A percentile compares a stretch with the other conserved stretches of the same genome.
phyloP scores from a whole-genome alignment of 306 rosid genomes.

The Cucumis melo region DNA sequence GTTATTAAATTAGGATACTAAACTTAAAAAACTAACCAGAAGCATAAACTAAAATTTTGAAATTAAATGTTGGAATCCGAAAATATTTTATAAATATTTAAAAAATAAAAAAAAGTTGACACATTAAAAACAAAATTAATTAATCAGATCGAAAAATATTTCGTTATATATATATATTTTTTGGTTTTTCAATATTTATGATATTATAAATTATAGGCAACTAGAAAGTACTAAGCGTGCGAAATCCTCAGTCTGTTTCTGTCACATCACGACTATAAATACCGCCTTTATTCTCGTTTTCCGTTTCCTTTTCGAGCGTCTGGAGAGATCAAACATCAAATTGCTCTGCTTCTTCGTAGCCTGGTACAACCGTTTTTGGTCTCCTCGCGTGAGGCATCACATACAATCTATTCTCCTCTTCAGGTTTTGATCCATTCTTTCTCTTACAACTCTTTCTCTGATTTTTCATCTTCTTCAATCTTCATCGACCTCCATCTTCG shows the following conservation, averaged over 20 bases:
- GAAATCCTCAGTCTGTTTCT: not conserved
- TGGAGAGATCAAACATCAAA: not conserved
- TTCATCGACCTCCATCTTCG: not conserved
- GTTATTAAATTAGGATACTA: too few species aligned
- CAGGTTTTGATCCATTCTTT: not conserved
- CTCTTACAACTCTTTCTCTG: not conserved
- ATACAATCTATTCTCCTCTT: not conserved
- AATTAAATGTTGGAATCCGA: too few species aligned
- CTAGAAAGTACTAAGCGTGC: conserved; percentile 1
- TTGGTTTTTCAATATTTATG: too few species aligned
- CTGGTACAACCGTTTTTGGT: not conserved
- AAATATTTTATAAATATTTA: too few species aligned
- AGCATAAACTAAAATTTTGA: not conserved
- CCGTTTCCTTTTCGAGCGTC: not conserved
- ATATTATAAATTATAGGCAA: not conserved
- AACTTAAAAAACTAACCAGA: too few species aligned
- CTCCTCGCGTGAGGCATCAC: not conserved
- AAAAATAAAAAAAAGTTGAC: too few species aligned
- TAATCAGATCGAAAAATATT: too few species aligned
- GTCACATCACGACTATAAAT: conserved; percentile 1
- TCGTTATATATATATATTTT: too few species aligned
- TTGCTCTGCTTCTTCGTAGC: not conserved
- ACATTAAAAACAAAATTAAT: too few species aligned
- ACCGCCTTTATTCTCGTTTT: not conserved
- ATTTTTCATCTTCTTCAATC: not conserved